Percentiles rank a stretch among this genome's conserved stretches.
phyloP scores from a whole-genome alignment of 2,329 filamentous ascomycete genomes.

The Beauveria sp. region DNA sequence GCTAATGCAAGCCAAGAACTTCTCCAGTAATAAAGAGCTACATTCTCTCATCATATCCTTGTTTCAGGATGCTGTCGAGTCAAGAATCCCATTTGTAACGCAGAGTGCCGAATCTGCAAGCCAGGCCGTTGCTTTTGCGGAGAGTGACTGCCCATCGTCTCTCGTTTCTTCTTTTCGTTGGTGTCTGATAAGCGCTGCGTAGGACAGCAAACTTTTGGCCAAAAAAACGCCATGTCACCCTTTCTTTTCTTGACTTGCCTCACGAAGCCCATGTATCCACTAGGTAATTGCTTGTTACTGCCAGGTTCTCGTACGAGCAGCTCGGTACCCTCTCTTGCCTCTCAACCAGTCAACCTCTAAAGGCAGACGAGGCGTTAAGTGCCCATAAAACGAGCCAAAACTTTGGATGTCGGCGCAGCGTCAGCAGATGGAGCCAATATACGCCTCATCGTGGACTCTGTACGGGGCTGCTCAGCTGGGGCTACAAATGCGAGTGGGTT shows the following conservation, averaged over 20 bases:
- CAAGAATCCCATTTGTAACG: no score
- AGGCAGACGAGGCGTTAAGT: neutral
- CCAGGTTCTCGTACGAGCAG: neutral
- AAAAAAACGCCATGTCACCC: neutral
- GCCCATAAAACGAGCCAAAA: neutral
- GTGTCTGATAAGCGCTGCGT: neutral
- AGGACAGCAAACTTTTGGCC: neutral
- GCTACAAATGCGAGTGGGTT: neutral
- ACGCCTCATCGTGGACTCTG: slow-evolving; percentile 4
- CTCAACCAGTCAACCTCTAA: neutral
- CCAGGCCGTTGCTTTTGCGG: neutral
- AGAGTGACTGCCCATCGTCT: neutral
- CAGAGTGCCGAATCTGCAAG: no score
- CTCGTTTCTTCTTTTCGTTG: neutral
- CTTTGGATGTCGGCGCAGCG: neutral
- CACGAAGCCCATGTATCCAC: no score
- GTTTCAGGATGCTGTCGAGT: neutral
- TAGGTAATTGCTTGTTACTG: no score
- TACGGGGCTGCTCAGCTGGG: slow-evolving; percentile 6
- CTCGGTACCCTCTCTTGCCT: neutral
- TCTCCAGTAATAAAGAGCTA: neutral
- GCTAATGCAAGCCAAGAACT: neutral
- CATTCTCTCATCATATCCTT: neutral
- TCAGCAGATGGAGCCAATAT: neutral
- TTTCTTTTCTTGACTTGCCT: neutral